Percentiles rank a stretch among this genome's conserved stretches.
These are phyloP conservation scores for Xylona heveae DNA, from an alignment of 495 filamentous ascomycete species.

Conservation along the genomic window DNA sequence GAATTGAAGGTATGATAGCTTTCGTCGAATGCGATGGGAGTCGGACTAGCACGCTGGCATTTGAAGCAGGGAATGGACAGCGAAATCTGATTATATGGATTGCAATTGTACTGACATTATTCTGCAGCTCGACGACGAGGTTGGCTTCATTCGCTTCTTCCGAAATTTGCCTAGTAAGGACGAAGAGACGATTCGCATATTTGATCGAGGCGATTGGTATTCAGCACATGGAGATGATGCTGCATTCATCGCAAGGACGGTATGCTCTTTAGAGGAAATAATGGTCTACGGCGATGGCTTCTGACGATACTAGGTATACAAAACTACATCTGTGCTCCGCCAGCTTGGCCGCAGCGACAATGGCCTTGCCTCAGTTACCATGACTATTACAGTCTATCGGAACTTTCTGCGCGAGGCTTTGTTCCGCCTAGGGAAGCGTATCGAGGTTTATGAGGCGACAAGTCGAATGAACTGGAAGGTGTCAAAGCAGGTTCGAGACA, in stretches of 20 bases:
- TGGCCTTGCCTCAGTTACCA: slow-evolving; percentile 76
- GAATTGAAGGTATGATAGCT: slow-evolving; percentile 54
- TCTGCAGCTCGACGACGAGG: slow-evolving; percentile 76
- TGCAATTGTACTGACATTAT: slow-evolving; percentile 1
- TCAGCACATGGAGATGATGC: slow-evolving; percentile 86
- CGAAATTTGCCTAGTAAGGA: slow-evolving; percentile 48
- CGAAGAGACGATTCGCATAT: slow-evolving; percentile 65
- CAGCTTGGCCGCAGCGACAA: slow-evolving; percentile 69
- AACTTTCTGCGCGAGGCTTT: slow-evolving; percentile 91
- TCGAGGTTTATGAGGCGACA: slow-evolving; percentile 71
- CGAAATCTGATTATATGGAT: slow-evolving; percentile 1
- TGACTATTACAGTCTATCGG: slow-evolving; percentile 82
- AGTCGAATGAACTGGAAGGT: slow-evolving; percentile 80
- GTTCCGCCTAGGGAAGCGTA: slow-evolving; percentile 68
- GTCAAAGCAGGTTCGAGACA: slow-evolving; percentile 34
- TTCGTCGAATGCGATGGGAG: background rate
- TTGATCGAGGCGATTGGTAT: slow-evolving; percentile 89
- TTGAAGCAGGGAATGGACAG: no score
- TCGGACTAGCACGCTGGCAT: slow-evolving; percentile 2
- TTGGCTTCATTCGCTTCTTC: slow-evolving; percentile 88
- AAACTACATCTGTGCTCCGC: slow-evolving; percentile 85
- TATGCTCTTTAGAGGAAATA: slow-evolving; percentile 11
- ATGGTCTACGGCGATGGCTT: background rate
- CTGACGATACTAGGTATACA: slow-evolving; percentile 44
- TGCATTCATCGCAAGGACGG: slow-evolving; percentile 76